Evolutionary conservation across 768 basidiomycete species (phyloP).

Genomic region (Obba rivulosa): DNA sequence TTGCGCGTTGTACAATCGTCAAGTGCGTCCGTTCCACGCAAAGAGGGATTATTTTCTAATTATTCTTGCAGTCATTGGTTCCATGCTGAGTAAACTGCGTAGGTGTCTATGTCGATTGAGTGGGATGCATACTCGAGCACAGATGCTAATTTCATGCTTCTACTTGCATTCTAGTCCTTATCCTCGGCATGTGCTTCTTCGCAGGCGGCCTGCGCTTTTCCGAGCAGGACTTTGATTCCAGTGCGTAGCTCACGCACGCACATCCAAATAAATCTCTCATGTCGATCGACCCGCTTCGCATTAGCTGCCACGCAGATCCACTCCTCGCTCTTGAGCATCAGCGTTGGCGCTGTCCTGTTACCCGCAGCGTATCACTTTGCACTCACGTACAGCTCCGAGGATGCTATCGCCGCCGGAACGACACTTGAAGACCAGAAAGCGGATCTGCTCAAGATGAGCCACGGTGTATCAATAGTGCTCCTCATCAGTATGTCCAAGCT

Average conservation of each 20-base stretch:
- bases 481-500: slow-evolving; percentile 57
- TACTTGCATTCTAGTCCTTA: slow-evolving; percentile 49
- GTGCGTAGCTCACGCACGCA: slow-evolving; percentile 35
- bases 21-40: slow-evolving; percentile 37
- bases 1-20: slow-evolving; percentile 77
- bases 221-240: slow-evolving; percentile 71
- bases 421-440: slow-evolving; percentile 32
- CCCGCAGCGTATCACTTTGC: slow-evolving; percentile 75
- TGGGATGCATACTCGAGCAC: not conserved
- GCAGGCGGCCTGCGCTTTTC: slow-evolving; percentile 73
- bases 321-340: slow-evolving; percentile 67
- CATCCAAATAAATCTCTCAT: not conserved
- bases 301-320: slow-evolving; percentile 69
- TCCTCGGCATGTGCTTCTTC: slow-evolving; percentile 82
- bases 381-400: slow-evolving; percentile 25
- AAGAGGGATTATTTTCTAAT: not conserved
- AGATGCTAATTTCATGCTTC: not conserved
- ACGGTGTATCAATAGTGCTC: slow-evolving; percentile 73
- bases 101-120: slow-evolving; percentile 15
- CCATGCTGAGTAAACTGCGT: slow-evolving; percentile 76
- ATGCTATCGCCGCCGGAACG: slow-evolving; percentile 4
- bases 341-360: slow-evolving; percentile 73
- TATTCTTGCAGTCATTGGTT: slow-evolving; percentile 58
- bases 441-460: slow-evolving; percentile 67
- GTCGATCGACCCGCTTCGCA: not conserved